Evolutionary conservation across 1,139 yeast species (phyloP).

Genomic region (Geotrichum histeridarum): DNA sequence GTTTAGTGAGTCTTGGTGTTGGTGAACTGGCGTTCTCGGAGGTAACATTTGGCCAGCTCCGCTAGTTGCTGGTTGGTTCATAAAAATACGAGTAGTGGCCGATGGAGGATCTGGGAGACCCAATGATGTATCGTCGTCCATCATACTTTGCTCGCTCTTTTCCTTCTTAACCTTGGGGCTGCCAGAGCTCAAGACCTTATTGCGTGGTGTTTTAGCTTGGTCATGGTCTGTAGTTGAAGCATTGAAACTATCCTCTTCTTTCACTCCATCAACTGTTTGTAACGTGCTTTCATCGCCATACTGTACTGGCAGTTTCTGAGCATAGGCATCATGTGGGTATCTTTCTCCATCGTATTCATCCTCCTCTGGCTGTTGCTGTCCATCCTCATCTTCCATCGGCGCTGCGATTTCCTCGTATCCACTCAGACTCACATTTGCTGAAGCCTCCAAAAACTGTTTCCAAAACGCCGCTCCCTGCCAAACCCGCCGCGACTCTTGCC

Average conservation of each 20-base stretch:
- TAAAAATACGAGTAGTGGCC: constrained; percentile 2
- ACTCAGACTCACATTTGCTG: constrained; percentile 62
- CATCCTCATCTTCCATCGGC: constrained; percentile 18
- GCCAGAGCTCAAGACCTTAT: no score
- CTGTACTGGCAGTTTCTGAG: constrained; percentile 1
- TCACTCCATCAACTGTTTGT: not conserved
- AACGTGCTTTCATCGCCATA: constrained; percentile 14
- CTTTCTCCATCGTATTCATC: constrained; percentile 6
- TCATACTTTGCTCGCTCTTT: not conserved
- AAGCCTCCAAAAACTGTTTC: constrained; percentile 70
- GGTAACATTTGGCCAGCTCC: not conserved
- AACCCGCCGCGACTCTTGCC: constrained; percentile 50
- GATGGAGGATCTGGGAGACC: constrained; percentile 9
- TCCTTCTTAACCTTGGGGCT: no score
- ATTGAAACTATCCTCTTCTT: no score
- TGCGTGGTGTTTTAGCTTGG: no score
- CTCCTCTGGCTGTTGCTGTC: constrained; percentile 1
- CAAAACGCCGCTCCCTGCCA: constrained; percentile 63
- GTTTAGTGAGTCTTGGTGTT: not conserved
- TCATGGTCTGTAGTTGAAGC: no score
- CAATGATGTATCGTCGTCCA: constrained; percentile 4
- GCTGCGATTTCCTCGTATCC: constrained; percentile 49
- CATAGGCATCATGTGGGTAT: not conserved
- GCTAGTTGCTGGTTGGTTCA: not conserved
- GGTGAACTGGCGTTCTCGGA: not conserved